phyloP scores from a whole-genome alignment of 1,284 basidiomycete species.

The Ustilago vetiveriae region DNA sequence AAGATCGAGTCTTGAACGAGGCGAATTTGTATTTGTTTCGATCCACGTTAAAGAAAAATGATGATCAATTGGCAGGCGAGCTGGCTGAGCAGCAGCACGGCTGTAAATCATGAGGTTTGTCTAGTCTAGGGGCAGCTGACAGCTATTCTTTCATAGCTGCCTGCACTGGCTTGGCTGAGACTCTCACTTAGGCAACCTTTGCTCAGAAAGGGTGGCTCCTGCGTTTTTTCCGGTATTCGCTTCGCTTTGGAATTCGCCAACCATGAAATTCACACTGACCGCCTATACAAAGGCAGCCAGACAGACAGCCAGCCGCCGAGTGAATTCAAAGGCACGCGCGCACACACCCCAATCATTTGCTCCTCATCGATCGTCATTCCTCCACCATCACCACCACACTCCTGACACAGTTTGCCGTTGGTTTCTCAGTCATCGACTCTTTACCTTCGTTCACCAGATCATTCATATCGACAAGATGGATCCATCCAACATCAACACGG shows the following conservation, averaged over 20 bases:
- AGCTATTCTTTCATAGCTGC: background rate
- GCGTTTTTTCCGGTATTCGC: constrained; percentile 13
- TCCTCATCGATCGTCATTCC: constrained; percentile 5
- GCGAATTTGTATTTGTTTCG: constrained; percentile 14
- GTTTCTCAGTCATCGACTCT: constrained; percentile 11
- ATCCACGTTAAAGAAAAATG: constrained; percentile 10
- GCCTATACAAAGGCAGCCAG: no score
- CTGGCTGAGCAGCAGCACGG: background rate
- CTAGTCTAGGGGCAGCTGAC: constrained; percentile 19
- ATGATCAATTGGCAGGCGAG: background rate
- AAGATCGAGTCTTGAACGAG: no score
- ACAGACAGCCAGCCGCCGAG: no score
- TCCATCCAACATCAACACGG: constrained; percentile 59
- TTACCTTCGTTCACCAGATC: background rate
- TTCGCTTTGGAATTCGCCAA: constrained; percentile 13
- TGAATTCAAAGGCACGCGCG: no score
- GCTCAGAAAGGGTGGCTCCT: constrained; percentile 29
- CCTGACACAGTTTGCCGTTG: constrained; percentile 1
- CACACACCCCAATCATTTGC: background rate
- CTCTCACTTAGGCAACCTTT: constrained; percentile 10
- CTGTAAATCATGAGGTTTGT: background rate
- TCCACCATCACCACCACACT: constrained; percentile 7
- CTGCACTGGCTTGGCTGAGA: background rate
- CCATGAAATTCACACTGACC: background rate
- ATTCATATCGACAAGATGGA: constrained; percentile 42